These are phyloP conservation scores for Penicillium canariense DNA, from an alignment of 495 filamentous ascomycete genomes.

Conservation along the genomic window DNA sequence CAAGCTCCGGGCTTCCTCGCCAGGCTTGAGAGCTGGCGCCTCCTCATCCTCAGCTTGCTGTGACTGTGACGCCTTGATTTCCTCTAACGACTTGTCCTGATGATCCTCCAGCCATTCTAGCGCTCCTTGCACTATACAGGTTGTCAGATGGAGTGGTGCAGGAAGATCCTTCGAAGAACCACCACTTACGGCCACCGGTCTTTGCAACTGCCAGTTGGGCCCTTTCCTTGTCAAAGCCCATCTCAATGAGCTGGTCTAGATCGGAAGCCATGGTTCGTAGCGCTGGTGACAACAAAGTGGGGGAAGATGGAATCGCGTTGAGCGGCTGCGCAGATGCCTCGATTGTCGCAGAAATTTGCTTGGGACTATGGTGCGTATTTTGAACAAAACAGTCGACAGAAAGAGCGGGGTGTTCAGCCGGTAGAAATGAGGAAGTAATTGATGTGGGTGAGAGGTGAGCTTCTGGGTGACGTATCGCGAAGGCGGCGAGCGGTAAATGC, in stretches of 20 bases:
- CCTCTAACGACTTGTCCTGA: slow-evolving; percentile 76
- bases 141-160: slow-evolving; percentile 1
- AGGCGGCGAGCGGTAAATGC: slow-evolving; percentile 32
- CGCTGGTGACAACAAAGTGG: slow-evolving; percentile 1
- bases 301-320: neutral
- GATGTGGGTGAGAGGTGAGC: slow-evolving; percentile 4
- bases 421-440: neutral
- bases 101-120: slow-evolving; percentile 93
- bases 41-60: slow-evolving; percentile 51
- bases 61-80: slow-evolving; percentile 55
- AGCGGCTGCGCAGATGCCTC: neutral
- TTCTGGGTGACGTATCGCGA: slow-evolving; percentile 32
- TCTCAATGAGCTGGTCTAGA: slow-evolving; percentile 79
- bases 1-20: slow-evolving; percentile 61
- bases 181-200: slow-evolving; percentile 65
- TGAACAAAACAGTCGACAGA: slow-evolving; percentile 1
- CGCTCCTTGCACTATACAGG: slow-evolving; percentile 70
- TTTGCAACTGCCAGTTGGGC: slow-evolving; percentile 80
- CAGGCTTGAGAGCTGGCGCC: slow-evolving; percentile 56
- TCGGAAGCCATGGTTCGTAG: slow-evolving; percentile 62
- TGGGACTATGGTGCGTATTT: neutral
- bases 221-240: slow-evolving; percentile 86
- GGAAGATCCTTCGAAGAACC: neutral
- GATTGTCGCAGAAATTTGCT: neutral
- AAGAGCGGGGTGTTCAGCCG: neutral